Evolutionary conservation across 2,329 filamentous ascomycete genomes (phyloP).

Genomic region (Fusarium succisae): DNA sequence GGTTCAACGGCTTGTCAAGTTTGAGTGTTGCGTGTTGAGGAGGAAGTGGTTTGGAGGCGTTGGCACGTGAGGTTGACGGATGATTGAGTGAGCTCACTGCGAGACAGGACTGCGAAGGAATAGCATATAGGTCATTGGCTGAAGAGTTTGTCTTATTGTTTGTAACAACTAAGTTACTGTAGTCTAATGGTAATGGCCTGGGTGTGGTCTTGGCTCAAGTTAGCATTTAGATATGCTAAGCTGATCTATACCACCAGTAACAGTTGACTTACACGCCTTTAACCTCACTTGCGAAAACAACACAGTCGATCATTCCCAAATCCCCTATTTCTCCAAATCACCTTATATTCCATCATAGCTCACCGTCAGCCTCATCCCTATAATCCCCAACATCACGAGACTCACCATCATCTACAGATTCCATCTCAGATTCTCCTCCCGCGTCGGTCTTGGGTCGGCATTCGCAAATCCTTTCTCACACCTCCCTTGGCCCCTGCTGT

Average conservation of each 20-base stretch:
- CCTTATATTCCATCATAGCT: not conserved
- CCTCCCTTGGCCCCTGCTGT: not conserved
- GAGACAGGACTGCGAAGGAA: not conserved
- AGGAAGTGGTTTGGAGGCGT: conserved; percentile 1
- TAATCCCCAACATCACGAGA: not conserved
- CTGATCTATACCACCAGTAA: not conserved
- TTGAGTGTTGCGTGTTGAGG: conserved; percentile 16
- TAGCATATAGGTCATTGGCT: not conserved
- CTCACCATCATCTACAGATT: conserved; percentile 10
- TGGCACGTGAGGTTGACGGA: not conserved
- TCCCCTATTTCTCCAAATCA: not conserved
- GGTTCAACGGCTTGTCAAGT: not conserved
- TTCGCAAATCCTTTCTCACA: conserved; percentile 28
- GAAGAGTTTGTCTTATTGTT: not conserved
- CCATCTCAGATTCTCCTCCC: conserved; percentile 20
- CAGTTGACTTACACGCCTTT: not conserved
- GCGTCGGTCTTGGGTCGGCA: conserved; percentile 39
- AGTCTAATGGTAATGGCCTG: accelerated
- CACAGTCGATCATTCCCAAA: too few relatives aligned
- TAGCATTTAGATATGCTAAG: not conserved
- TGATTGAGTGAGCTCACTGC: conserved; percentile 1
- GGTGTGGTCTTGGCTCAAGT: not conserved
- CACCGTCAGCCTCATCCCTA: not conserved
- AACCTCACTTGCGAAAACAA: not conserved
- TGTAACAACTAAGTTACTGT: not conserved